These are phyloP conservation scores for Leccinum pachyderme DNA, from an alignment of 1,284 basidiomycete genomes.

Conservation along the genomic window DNA sequence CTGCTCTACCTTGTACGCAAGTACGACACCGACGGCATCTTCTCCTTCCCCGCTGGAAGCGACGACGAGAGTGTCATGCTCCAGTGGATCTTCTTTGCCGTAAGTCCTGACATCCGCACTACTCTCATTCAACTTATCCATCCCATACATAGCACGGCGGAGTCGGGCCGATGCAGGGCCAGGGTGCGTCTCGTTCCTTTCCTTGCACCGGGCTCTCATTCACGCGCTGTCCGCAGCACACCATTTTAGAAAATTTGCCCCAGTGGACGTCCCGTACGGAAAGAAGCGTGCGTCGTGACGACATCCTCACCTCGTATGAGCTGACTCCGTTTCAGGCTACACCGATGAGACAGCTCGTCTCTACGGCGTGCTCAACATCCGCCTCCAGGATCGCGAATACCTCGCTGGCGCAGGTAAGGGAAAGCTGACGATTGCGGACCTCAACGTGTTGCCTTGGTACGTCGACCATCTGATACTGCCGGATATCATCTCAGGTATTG, in stretches of 20 bases:
- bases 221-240: constrained; percentile 24
- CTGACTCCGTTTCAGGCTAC: constrained; percentile 39
- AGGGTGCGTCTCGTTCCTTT: constrained; percentile 24
- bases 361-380: constrained; percentile 52
- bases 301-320: background rate
- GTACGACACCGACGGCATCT: constrained; percentile 50
- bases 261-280: constrained; percentile 41
- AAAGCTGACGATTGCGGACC: constrained; percentile 46
- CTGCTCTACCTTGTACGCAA: constrained; percentile 56
- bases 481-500: constrained; percentile 9
- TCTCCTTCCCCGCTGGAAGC: constrained; percentile 45
- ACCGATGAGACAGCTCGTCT: constrained; percentile 51
- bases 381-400: constrained; percentile 43
- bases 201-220: background rate
- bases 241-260: constrained; percentile 38
- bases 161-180: constrained; percentile 48
- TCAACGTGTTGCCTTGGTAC: constrained; percentile 39
- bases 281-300: constrained; percentile 30
- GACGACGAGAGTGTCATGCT: constrained; percentile 52
- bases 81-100: constrained; percentile 70
- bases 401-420: constrained; percentile 51
- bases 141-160: constrained; percentile 35
- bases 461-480: background rate
- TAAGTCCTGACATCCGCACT: constrained; percentile 21
- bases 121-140: background rate